Evolutionary conservation across 2,329 filamentous ascomycete species (phyloP).

Genomic region (Gnomoniopsis sp.): DNA sequence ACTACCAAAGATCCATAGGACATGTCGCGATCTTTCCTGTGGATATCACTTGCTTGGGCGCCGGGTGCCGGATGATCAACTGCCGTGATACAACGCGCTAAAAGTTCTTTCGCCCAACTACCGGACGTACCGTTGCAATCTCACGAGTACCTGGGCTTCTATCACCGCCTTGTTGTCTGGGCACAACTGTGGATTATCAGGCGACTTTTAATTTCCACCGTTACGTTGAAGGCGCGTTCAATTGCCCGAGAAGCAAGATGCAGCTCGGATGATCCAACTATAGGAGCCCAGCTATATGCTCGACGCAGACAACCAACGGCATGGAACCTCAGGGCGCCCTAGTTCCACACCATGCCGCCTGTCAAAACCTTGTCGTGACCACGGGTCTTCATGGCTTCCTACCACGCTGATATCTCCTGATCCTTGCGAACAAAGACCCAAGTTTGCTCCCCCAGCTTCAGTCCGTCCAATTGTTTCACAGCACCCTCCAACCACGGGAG

Average conservation of each 20-base stretch:
- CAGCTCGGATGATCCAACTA: not conserved
- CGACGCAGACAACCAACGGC: not conserved
- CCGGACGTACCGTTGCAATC: not conserved
- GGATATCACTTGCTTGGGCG: not conserved
- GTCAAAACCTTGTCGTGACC: not conserved
- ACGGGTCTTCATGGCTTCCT: not conserved
- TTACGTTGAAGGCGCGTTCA: not conserved
- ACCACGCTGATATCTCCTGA: not conserved
- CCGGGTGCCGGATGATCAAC: constrained; percentile 15
- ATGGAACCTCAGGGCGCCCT: not conserved
- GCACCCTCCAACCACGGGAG: constrained; percentile 10
- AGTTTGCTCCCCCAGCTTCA: constrained; percentile 11
- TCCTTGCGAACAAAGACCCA: constrained; percentile 2
- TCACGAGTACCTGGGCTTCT: not conserved
- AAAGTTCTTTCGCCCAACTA: not conserved
- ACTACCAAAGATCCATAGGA: not conserved
- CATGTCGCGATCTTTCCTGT: constrained; percentile 2
- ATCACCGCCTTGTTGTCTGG: not conserved
- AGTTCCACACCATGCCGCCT: not conserved
- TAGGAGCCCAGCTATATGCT: not conserved
- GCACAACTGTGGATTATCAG: not conserved
- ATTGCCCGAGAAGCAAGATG: not conserved
- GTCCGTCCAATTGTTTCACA: constrained; percentile 15
- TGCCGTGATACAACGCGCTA: constrained; percentile 11
- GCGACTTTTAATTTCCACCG: not conserved